Evolutionary conservation across 208 protist genomes (phyloP), one percentile per base, ranked within the genome.

Genomic region (Leishmania lainsoni): DNA sequence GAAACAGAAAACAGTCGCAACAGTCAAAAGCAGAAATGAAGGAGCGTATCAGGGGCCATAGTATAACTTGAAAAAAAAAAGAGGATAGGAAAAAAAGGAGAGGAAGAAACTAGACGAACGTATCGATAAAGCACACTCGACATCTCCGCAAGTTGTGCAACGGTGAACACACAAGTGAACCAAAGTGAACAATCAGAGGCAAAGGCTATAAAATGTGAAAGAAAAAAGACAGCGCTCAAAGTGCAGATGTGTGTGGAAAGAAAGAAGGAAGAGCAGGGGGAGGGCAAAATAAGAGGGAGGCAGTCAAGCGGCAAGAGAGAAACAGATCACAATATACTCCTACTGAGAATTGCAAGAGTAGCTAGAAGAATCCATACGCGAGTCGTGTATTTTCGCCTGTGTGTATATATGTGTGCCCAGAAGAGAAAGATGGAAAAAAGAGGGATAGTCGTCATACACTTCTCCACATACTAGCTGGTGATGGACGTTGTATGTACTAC

Each of bases 331-430:
- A 78, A 65, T 10, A 29, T 17, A 29, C 73, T 45, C 26, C 9
- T 10, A 12, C 17, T 75, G 35, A 56, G 3, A 16, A 49, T 70
- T 75, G 59, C 17, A 63, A 77, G 45, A 63, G 48, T 65, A 39
- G 74, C 29, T 48, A 66, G 48, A 78, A 78, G 63, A 79, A 63
- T 49, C 58, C 42, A 80, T 52, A 52, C 14, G 12, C 20, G 66
- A 45, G 48, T 48, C 52, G 35, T 26, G 12, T 70, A 12, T 42
- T 29, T 42, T 29, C 16, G 63, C 32, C 29, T 52, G 45, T 52
- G 9, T 75, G 48, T 22, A 0, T 54, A 5, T 35, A 6, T 39
- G 70, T 58, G 48, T 49, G 26, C n/a, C 26, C 69, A 54, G 22
- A 74, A 29, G n/a, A 74, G 10, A 54, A 56, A 75, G 49, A n/a